Evolutionary conservation across 345 rosid genomes (phyloP), one percentile per base, ranked within the genome.

Genomic region (Sonneratia alba): DNA sequence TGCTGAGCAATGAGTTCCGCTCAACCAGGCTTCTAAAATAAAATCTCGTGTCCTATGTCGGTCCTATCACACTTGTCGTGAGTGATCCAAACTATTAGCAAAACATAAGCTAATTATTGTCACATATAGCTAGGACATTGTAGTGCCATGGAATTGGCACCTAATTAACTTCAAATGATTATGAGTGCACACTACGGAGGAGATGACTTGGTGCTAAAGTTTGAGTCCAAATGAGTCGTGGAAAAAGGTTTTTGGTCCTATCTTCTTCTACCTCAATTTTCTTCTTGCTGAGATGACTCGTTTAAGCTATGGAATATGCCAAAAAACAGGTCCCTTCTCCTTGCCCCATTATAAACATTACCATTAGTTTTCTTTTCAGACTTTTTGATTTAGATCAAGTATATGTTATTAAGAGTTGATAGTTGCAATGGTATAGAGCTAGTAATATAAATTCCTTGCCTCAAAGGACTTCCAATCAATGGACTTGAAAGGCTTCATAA

Each of bases 181-280:
- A 77, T 85, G 19, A 91, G 97, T 75, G 95, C 96, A 22, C 98
- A 94, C 59, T 94, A 94, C 40, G 84, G 74, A 0, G 98, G 98
- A 69, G 90, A 88, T 34, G 98, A 89, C 43, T 65, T 89, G 83
- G 96, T 88, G 71, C 76, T 83, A 80, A 91, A 84, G 76, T 67
- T 27, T 94, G 7, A 74, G 82, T 74, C 76, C 77, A 21, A 89
- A 81, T 27, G 98, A 94, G 82, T 75, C 87, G 45, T 94, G 98
- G 98, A 94, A 91, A 84, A 94, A 94, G 76, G 93, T 90, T 43
- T 87, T 94, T 68, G 95, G 98, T 36, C 98, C 97, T 3, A 88
- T 88, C 73, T 86, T 89, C 59, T 69, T 89, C 71, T 91, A 89
- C 74, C 76, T 94, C 14, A 93, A 93, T 62, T 73, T 83, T 49